phyloP scores from a whole-genome alignment of 2,329 filamentous ascomycete species.

The Fusarium virguliforme region DNA sequence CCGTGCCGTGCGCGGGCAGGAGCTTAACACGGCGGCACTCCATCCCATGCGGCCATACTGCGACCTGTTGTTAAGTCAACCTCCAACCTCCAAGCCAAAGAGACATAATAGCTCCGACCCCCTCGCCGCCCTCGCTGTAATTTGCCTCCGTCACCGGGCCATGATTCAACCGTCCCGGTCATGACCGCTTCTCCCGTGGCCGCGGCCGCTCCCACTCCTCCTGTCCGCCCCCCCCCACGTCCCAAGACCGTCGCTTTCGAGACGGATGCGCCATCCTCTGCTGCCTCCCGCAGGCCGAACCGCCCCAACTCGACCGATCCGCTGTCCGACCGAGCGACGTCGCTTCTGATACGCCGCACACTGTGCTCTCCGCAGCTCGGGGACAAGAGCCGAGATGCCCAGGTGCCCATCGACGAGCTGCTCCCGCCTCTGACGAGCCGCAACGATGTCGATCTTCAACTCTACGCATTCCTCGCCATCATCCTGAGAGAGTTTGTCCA shows the following conservation, averaged over 20 bases:
- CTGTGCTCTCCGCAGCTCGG: slow-evolving; percentile 81
- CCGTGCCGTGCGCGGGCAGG: slow-evolving; percentile 41
- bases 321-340: slow-evolving; percentile 84
- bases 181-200: slow-evolving; percentile 49
- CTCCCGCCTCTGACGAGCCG: slow-evolving; percentile 94
- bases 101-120: slow-evolving; percentile 1
- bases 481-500: slow-evolving; percentile 92
- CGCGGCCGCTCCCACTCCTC: slow-evolving; percentile 44
- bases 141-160: slow-evolving; percentile 37
- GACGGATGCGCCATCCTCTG: slow-evolving; percentile 47
- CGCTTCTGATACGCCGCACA: slow-evolving; percentile 84
- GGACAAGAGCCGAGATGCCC: slow-evolving; percentile 68
- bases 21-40: slow-evolving; percentile 36
- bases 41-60: slow-evolving; percentile 45
- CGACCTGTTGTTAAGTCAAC: slow-evolving; percentile 47
- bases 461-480: slow-evolving; percentile 93
- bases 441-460: slow-evolving; percentile 92
- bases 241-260: slow-evolving; percentile 47
- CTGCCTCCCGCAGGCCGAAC: slow-evolving; percentile 53
- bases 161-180: slow-evolving; percentile 51
- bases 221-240: slow-evolving; percentile 44
- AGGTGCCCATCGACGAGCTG: slow-evolving; percentile 80
- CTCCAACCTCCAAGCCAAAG: slow-evolving; percentile 22
- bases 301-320: slow-evolving; percentile 63
- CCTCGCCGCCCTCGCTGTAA: slow-evolving; percentile 7